Evolutionary conservation across 2,329 filamentous ascomycete species (phyloP).

Genomic region (Furcasterigmium furcatum): DNA sequence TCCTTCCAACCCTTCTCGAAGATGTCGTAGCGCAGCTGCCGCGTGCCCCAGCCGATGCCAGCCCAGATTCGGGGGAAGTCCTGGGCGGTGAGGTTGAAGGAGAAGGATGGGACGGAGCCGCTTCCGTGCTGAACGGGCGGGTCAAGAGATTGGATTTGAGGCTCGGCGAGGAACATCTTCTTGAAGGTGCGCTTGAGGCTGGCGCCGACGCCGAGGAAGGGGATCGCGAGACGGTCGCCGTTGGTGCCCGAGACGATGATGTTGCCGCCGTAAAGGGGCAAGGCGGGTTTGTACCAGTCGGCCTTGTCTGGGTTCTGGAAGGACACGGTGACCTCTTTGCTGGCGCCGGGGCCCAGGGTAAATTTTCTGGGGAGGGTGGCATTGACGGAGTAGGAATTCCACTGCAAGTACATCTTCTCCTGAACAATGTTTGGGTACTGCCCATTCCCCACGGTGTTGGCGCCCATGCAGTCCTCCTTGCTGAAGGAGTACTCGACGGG

Average conservation of each 20-base stretch:
- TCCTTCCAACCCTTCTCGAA: slow-evolving; percentile 22
- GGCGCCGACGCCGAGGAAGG: slow-evolving; percentile 26
- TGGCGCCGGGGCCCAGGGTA: slow-evolving; percentile 3
- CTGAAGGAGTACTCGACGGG: slow-evolving; percentile 26
- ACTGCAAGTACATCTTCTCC: slow-evolving; percentile 2
- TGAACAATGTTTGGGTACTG: not conserved
- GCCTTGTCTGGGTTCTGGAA: not conserved
- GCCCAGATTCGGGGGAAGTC: slow-evolving; percentile 15
- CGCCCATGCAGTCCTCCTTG: slow-evolving; percentile 10
- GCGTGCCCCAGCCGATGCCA: slow-evolving; percentile 11
- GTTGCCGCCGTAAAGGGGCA: not conserved
- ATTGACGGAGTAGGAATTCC: slow-evolving; percentile 1
- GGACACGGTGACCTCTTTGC: not conserved
- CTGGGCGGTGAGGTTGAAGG: slow-evolving; percentile 13
- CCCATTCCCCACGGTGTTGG: slow-evolving; percentile 1
- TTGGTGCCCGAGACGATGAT: slow-evolving; percentile 24
- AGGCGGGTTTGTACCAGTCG: not conserved
- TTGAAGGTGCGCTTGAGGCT: slow-evolving; percentile 9
- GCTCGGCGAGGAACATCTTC: slow-evolving; percentile 2
- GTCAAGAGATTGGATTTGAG: slow-evolving; percentile 1
- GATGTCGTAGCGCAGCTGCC: slow-evolving; percentile 14
- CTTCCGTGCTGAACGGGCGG: slow-evolving; percentile 8
- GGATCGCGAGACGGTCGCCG: slow-evolving; percentile 36
- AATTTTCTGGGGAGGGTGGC: slow-evolving; percentile 2
- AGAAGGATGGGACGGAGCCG: slow-evolving; percentile 8